A percentile compares a stretch with the other conserved stretches of the same genome.
Conservation (phyloP, 495 filamentous ascomycete genomes). For the Penicillium dipodomyicola region DNA sequence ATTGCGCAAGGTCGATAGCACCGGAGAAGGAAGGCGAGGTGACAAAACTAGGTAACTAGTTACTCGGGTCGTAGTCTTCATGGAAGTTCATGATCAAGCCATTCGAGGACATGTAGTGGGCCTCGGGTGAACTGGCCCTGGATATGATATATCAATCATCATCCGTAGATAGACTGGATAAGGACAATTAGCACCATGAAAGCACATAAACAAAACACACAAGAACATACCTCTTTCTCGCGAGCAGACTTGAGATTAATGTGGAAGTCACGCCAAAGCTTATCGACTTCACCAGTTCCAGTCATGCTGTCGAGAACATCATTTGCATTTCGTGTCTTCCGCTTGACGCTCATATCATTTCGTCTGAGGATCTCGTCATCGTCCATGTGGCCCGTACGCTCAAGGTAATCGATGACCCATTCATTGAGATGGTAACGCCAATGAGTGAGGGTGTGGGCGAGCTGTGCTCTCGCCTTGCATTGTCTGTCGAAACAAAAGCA, state of each 20-base stretch:
- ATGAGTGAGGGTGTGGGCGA: constrained; percentile 68
- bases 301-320: constrained; percentile 58
- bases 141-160: background rate
- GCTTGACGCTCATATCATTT: constrained; percentile 51
- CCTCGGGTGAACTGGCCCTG: background rate
- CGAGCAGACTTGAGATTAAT: constrained; percentile 54
- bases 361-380: constrained; percentile 54
- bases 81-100: background rate
- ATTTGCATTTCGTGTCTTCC: constrained; percentile 53
- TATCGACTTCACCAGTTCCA: constrained; percentile 50
- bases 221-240: constrained; percentile 40
- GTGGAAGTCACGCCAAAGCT: constrained; percentile 59
- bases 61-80: background rate
- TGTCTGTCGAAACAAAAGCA: constrained; percentile 32
- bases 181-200: background rate
- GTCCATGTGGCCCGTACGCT: constrained; percentile 50
- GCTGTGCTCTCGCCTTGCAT: constrained; percentile 66
- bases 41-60: background rate
- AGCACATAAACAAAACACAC: background rate
- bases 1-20: background rate
- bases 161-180: constrained; percentile 8
- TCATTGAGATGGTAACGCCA: constrained; percentile 74
- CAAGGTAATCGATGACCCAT: constrained; percentile 63
- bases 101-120: background rate
- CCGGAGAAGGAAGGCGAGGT: background rate